Conservation (phyloP, 257 asterid species). For the Ballota nigra region DNA sequence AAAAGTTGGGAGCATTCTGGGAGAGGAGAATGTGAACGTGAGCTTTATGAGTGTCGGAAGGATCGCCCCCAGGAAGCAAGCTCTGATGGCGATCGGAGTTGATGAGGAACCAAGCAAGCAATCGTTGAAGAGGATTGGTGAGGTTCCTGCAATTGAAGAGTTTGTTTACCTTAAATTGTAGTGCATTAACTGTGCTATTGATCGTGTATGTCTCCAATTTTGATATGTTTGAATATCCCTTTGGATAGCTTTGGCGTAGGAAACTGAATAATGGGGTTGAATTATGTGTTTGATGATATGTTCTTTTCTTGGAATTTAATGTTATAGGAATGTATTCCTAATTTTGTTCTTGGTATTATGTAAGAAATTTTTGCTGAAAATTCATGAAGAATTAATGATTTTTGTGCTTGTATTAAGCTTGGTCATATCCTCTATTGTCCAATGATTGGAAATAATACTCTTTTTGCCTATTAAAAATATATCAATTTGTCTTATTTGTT, state of each 20-base stretch:
- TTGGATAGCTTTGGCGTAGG: too few species aligned
- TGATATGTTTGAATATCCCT: slow-evolving; percentile 1
- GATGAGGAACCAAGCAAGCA: slow-evolving; percentile 87
- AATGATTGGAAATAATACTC: too few species aligned
- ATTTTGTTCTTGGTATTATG: not conserved
- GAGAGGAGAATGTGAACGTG: slow-evolving; percentile 82
- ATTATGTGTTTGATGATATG: slow-evolving; percentile 3
- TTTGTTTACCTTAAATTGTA: slow-evolving; percentile 76
- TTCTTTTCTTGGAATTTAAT: slow-evolving; percentile 10
- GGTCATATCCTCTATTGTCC: too few species aligned
- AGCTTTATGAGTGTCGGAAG: slow-evolving; percentile 95
- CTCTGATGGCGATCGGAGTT: slow-evolving; percentile 94
- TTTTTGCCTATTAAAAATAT: too few species aligned
- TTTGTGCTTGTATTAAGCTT: too few species aligned
- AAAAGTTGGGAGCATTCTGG: slow-evolving; percentile 77
- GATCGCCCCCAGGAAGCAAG: slow-evolving; percentile 81
- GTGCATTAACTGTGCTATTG: not conserved
- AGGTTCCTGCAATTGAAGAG: slow-evolving; percentile 75
- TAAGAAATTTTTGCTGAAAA: not conserved
- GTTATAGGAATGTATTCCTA: not conserved
- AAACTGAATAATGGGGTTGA: slow-evolving; percentile 21
- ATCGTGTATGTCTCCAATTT: slow-evolving; percentile 28
- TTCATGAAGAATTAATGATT: too few species aligned
- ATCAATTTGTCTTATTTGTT: too few species aligned
- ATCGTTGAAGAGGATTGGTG: slow-evolving; percentile 79